Evolutionary conservation across 2,329 filamentous ascomycete genomes (phyloP).

Genomic region (Ophidiomyces ophidiicola): DNA sequence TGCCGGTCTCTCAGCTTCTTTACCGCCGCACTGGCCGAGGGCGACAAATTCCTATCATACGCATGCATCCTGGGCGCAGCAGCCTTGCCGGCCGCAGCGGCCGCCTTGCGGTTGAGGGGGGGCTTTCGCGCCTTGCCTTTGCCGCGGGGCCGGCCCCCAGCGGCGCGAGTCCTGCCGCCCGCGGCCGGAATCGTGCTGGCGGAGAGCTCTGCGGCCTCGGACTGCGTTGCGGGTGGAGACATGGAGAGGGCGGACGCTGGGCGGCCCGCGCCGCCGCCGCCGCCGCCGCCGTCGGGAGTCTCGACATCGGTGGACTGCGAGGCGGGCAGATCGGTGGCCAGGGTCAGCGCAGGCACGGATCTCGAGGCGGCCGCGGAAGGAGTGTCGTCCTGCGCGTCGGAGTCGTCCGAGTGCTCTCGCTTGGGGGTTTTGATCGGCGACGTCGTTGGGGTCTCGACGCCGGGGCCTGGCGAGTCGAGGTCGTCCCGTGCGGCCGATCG

Average conservation of each 20-base stretch:
- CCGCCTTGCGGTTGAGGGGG: constrained; percentile 21
- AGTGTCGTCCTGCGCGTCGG: background rate
- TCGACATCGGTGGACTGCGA: constrained; percentile 8
- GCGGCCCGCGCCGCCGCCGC: background rate
- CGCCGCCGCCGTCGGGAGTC: constrained; percentile 5
- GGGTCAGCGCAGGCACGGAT: constrained; percentile 4
- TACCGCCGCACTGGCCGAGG: constrained; percentile 27
- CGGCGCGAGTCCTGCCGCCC: constrained; percentile 22
- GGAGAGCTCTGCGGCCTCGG: constrained; percentile 14
- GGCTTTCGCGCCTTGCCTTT: constrained; percentile 22
- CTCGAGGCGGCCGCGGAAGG: background rate
- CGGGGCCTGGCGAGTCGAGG: background rate
- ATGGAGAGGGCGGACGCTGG: constrained; percentile 8
- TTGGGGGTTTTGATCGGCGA: constrained; percentile 3
- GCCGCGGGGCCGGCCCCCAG: constrained; percentile 18
- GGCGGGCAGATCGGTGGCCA: constrained; percentile 2
- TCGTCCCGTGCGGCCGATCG: too few relatives aligned
- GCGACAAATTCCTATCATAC: constrained; percentile 24
- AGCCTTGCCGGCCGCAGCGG: constrained; percentile 18
- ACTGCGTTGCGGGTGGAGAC: constrained; percentile 11
- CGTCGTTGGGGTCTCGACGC: background rate
- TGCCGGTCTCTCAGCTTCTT: constrained; percentile 32
- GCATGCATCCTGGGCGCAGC: constrained; percentile 16
- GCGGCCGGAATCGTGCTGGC: constrained; percentile 11
- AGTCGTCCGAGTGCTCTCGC: constrained; percentile 4